phyloP scores from a whole-genome alignment of 805 yeast genomes.

The Lachancea waltii region DNA sequence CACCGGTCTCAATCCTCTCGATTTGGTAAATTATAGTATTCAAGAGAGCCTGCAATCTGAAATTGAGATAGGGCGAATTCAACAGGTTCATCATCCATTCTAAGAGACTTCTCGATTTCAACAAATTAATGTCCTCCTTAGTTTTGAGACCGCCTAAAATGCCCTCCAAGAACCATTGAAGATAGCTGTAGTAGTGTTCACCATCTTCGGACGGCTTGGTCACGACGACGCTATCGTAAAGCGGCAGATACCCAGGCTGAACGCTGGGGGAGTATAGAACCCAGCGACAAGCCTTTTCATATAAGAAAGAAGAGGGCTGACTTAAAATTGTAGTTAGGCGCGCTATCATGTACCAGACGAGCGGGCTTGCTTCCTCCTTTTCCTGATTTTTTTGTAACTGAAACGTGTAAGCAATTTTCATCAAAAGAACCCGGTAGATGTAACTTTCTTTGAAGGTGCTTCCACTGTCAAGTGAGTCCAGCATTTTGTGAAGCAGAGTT shows the following conservation, averaged over 20 bases:
- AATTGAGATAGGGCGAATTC: slow-evolving; percentile 44
- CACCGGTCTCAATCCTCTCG: slow-evolving; percentile 50
- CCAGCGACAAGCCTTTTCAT: slow-evolving; percentile 65
- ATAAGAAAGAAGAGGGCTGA: slow-evolving; percentile 68
- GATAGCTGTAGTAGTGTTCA: slow-evolving; percentile 48
- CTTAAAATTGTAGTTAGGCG: slow-evolving; percentile 49
- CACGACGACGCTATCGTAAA: slow-evolving; percentile 32
- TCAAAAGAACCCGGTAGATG: slow-evolving; percentile 47
- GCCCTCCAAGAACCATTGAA: slow-evolving; percentile 58
- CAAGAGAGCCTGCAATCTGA: slow-evolving; percentile 37
- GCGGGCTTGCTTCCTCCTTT: slow-evolving; percentile 32
- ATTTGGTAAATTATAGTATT: slow-evolving; percentile 40
- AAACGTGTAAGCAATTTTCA: slow-evolving; percentile 35
- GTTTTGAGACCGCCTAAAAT: slow-evolving; percentile 43
- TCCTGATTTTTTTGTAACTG: slow-evolving; percentile 12
- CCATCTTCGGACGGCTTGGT: slow-evolving; percentile 29
- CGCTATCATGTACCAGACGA: slow-evolving; percentile 51
- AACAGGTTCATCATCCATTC: slow-evolving; percentile 60
- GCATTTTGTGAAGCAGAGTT: slow-evolving; percentile 40
- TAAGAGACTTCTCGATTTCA: slow-evolving; percentile 49
- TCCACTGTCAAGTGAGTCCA: slow-evolving; percentile 38
- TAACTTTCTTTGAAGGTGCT: slow-evolving; percentile 49
- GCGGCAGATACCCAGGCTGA: slow-evolving; percentile 39
- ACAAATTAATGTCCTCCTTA: slow-evolving; percentile 45
- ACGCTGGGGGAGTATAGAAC: slow-evolving; percentile 43